Base-by-base conservation (phyloP, 371 early-diverging fungal genomes). In the Syncephalastrum contaminatum region DNA sequence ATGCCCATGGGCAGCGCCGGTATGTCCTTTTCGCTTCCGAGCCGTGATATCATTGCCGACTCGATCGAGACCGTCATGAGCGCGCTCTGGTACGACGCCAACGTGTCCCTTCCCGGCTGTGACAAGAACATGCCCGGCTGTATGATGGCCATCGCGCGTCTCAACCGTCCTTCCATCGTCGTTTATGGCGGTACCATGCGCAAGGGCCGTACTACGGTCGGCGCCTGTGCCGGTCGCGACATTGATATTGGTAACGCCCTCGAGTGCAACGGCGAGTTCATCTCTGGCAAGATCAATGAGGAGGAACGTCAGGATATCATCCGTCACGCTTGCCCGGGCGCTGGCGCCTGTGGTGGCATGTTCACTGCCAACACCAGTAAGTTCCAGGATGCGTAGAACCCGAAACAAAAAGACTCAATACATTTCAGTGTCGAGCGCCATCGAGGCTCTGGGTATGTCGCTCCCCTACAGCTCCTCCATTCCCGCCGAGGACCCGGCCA, bases 61-160 rank as follows among this genome's bases (percentile, higher is more conserved):
- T 94, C 95, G 43, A 95, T 98, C 54, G 98, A 98, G 72, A 96
- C 97, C 18, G 95, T 62, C 8, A 95, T 95, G 96, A 70, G 87
- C 48, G 95, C 89, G 7, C 93, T 94, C 69, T 96, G 93, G 93
- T 97, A 97, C 62, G 98, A 98, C 70, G 98, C 89, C 54, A 94
- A 94, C 68, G 92, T 97, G 61, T 88, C 94, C 12, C 68, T 97
- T 30, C 98, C 96, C 5, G 91, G 72, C 24, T 77, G 75, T 70
- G 98, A 96, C 80, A 98, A 98, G 77, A 98, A 98, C 81, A 98
- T 98, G 98, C 98, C 98, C 16, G 98, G 98, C 46, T 87, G 86
- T 61, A 68, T 98, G 58, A 96, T 98, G 64, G 97, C 96, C 58
- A 94, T 96, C 90, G 94, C 88, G 27, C 89, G 98, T 42, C 64